Conservation (phyloP, 176 grass and related monocot species). For the Alopecurus myosuroides region DNA sequence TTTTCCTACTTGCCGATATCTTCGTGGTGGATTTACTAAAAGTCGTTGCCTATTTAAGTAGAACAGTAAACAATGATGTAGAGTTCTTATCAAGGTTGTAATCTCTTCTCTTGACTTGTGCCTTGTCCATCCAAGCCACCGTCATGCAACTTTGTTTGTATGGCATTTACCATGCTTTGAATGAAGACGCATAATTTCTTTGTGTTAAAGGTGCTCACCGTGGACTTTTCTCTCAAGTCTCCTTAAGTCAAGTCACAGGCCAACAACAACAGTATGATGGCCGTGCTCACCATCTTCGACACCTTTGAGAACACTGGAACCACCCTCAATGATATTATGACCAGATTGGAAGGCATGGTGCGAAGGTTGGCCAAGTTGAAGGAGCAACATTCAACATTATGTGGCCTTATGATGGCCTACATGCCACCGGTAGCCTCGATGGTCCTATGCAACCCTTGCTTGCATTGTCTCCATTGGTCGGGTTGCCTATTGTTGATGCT, state of each 20-base stretch:
- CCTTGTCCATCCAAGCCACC: not conserved
- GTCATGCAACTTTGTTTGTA: not conserved
- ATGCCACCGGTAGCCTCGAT: not conserved
- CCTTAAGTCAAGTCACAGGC: not conserved
- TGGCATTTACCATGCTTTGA: not conserved
- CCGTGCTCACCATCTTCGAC: not conserved
- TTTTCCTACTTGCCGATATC: not conserved
- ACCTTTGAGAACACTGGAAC: not conserved
- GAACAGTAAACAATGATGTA: not conserved
- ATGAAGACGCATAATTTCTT: not conserved
- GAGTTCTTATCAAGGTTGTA: not conserved
- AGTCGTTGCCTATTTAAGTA: not conserved
- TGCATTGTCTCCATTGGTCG: not conserved
- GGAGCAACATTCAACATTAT: not conserved
- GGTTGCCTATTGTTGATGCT: not conserved
- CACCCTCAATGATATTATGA: not conserved
- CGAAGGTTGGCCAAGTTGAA: not conserved
- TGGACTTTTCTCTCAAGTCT: not conserved
- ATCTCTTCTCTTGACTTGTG: not conserved
- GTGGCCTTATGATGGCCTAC: not conserved
- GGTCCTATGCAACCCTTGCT: not conserved
- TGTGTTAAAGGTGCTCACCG: not conserved
- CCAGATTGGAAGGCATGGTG: not conserved
- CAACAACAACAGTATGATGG: not conserved
- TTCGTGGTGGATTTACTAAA: not conserved